phyloP scores from a whole-genome alignment of 1,284 basidiomycete species.

The Ustilago cynodontis region DNA sequence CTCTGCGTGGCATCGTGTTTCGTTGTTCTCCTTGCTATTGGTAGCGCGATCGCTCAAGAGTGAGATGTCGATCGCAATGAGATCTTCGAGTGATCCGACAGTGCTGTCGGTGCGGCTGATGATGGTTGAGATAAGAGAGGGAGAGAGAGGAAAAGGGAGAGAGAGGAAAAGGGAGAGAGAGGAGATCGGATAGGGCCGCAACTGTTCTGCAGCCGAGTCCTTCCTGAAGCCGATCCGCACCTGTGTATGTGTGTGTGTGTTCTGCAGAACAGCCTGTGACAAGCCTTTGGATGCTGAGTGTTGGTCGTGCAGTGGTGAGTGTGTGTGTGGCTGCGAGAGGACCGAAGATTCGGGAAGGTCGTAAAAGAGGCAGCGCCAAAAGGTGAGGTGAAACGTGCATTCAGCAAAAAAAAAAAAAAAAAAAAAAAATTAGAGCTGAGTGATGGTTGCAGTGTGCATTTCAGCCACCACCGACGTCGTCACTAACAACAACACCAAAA shows the following conservation, averaged over 20 bases:
- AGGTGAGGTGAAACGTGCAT: not conserved
- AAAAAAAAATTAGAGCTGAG: constrained; percentile 1
- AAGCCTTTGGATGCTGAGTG: not conserved
- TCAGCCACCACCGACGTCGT: not conserved
- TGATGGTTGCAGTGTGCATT: not conserved
- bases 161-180: not conserved
- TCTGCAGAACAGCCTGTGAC: too few species aligned
- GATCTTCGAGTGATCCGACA: not conserved
- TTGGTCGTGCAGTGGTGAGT: not conserved
- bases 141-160: too few species aligned
- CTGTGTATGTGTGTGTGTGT: too few species aligned
- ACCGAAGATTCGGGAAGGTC: not conserved
- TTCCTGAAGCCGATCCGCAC: too few species aligned
- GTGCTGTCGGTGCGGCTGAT: not conserved
- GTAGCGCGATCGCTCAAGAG: not conserved
- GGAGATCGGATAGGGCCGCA: not conserved
- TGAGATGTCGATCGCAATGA: not conserved
- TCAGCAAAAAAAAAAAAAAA: not conserved
- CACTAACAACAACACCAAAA: not conserved
- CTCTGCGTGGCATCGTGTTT: constrained; percentile 47
- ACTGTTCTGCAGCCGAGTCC: not conserved
- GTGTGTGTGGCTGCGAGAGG: not conserved
- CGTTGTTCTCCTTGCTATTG: not conserved
- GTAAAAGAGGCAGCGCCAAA: not conserved
- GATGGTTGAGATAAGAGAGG: too few species aligned